A percentile compares a stretch with the other conserved stretches of the same genome.
Evolutionary conservation across 1,284 basidiomycete genomes (phyloP).

Genomic region (Ustilago hordei): DNA sequence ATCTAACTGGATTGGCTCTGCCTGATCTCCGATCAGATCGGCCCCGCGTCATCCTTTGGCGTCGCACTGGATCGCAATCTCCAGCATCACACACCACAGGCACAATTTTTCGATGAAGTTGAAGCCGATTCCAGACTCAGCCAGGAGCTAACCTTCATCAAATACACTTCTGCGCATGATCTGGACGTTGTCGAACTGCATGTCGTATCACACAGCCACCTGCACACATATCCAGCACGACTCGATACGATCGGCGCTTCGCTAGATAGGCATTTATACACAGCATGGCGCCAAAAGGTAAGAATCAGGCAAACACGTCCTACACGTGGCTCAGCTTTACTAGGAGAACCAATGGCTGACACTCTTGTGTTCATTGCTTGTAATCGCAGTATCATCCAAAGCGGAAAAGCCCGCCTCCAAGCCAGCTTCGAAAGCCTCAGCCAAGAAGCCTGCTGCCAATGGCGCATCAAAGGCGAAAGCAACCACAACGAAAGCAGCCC

Average conservation of each 20-base stretch:
- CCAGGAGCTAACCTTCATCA: not conserved
- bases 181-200: not conserved
- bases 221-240: not conserved
- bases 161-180: not conserved
- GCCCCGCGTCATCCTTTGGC: too few species aligned
- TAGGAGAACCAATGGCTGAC: conserved; percentile 14
- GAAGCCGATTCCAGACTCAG: conserved; percentile 26
- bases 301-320: conserved; percentile 14
- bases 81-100: not conserved
- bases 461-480: conserved; percentile 23
- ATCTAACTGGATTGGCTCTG: too few species aligned
- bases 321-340: not conserved
- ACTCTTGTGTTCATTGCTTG: not conserved
- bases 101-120: conserved; percentile 31
- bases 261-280: not conserved
- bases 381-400: conserved; percentile 22
- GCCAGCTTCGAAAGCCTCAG: conserved; percentile 17
- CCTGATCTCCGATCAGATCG: too few species aligned
- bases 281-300: conserved; percentile 36
- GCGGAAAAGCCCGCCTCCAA: conserved; percentile 29
- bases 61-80: too few species aligned
- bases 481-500: conserved; percentile 12
- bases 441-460: conserved; percentile 24
- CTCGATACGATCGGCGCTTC: not conserved
- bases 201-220: not conserved